Conservation (phyloP, 2,329 filamentous ascomycete genomes). For the Ceratocystis lukuohia region DNA sequence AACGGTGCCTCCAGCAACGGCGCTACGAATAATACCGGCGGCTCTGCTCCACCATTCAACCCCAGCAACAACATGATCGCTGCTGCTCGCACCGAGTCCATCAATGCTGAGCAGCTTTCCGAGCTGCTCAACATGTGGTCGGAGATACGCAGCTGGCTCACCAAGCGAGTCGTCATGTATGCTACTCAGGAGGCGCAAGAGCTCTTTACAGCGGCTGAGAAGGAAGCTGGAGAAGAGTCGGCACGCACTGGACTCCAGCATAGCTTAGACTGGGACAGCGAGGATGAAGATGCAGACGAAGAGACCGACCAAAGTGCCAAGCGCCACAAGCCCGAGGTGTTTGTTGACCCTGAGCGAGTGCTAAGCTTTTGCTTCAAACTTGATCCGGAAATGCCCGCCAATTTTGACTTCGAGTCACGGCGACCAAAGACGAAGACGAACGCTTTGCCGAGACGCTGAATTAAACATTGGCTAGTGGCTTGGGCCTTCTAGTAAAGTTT, state of each 20-base stretch:
- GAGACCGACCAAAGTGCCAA: slow-evolving; percentile 29
- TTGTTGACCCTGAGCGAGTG: slow-evolving; percentile 34
- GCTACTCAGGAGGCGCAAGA: slow-evolving; percentile 38
- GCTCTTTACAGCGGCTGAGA: slow-evolving; percentile 59
- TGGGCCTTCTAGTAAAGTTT: background rate
- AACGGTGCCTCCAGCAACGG: slow-evolving; percentile 16
- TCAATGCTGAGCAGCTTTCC: slow-evolving; percentile 33
- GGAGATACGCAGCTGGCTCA: slow-evolving; percentile 32
- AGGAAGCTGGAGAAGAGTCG: slow-evolving; percentile 49
- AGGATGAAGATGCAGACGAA: slow-evolving; percentile 47
- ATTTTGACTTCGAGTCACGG: slow-evolving; percentile 31
- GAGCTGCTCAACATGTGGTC: slow-evolving; percentile 45
- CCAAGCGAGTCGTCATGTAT: slow-evolving; percentile 31
- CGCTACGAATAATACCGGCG: background rate
- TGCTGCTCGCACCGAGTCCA: slow-evolving; percentile 22
- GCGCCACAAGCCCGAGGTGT: slow-evolving; percentile 19
- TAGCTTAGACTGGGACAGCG: slow-evolving; percentile 37
- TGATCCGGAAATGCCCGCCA: slow-evolving; percentile 33
- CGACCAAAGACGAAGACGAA: slow-evolving; percentile 17
- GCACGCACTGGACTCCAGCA: slow-evolving; percentile 58
- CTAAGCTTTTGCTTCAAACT: slow-evolving; percentile 35
- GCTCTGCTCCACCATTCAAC: slow-evolving; percentile 8
- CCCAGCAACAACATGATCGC: slow-evolving; percentile 21
- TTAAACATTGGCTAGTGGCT: too few relatives aligned
- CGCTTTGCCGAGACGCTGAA: background rate